Percentiles rank a stretch among this genome's conserved stretches.
These are phyloP conservation scores for Mycena galericulata DNA, from an alignment of 768 basidiomycete species.

Conservation along the genomic window DNA sequence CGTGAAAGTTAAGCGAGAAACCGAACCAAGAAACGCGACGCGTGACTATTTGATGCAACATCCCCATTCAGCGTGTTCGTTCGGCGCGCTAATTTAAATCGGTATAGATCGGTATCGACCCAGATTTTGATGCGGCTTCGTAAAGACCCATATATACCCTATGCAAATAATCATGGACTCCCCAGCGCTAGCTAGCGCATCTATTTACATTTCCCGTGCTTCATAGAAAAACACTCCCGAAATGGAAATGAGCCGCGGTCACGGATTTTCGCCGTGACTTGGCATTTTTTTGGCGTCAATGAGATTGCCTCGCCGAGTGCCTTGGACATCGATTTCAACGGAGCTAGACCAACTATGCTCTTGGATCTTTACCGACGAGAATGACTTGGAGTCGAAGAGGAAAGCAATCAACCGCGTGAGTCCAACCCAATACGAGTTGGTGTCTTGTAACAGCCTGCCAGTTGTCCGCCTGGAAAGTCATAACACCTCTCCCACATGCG, in stretches of 20 bases:
- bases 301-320: conserved; percentile 83
- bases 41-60: conserved; percentile 14
- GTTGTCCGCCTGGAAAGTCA: conserved; percentile 86
- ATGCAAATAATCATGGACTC: too few relatives aligned
- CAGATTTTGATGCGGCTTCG: too few relatives aligned
- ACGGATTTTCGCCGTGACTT: neutral
- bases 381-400: conserved; percentile 64
- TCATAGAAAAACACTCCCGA: neutral
- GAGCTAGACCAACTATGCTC: conserved; percentile 84
- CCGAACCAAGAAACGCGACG: conserved; percentile 8
- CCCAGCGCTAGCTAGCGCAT: too few relatives aligned
- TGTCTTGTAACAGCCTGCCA: conserved; percentile 42
- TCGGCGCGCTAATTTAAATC: neutral
- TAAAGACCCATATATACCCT: too few relatives aligned
- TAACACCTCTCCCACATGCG: conserved; percentile 83
- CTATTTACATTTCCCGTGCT: too few relatives aligned
- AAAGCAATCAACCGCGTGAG: conserved; percentile 75
- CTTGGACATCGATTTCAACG: conserved; percentile 70
- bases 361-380: conserved; percentile 79
- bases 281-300: conserved; percentile 49
- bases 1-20: conserved; percentile 13
- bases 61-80: neutral
- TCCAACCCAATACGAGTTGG: neutral
- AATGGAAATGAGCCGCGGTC: conserved; percentile 6
- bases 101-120: too few relatives aligned